Evolutionary conservation across 2,329 filamentous ascomycete genomes (phyloP).

Genomic region (Botryotinia narcissicola): DNA sequence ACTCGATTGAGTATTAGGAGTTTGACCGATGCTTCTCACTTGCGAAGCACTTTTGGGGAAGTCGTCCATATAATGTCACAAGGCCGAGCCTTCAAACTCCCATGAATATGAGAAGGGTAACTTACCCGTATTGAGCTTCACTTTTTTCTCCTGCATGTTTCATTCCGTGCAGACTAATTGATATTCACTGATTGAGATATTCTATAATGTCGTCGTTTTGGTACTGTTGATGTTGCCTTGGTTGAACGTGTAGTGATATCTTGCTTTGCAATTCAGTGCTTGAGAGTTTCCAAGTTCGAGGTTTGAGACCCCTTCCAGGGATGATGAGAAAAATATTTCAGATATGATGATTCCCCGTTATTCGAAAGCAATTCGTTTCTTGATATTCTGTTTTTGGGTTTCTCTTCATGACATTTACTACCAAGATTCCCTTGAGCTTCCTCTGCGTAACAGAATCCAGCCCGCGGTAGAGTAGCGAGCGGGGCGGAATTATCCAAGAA

Average conservation of each 20-base stretch:
- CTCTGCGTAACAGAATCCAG: background rate
- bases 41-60: background rate
- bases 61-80: background rate
- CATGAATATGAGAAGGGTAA: background rate
- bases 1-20: background rate
- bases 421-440: background rate
- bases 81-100: background rate
- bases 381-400: background rate
- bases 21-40: background rate
- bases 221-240: background rate
- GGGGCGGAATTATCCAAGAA: background rate
- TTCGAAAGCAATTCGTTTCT: background rate
- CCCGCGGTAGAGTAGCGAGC: background rate
- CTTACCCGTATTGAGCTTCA: background rate
- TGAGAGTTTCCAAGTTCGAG: background rate
- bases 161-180: background rate
- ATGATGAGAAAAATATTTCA: background rate
- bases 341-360: rapidly evolving
- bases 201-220: background rate
- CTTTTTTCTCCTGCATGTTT: background rate
- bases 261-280: background rate
- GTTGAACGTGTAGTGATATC: background rate
- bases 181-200: background rate
- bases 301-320: too few species aligned
- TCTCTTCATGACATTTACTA: too few species aligned